Base-by-base conservation (phyloP, 768 basidiomycete genomes). In the Krasilnikovozyma curviuscula region DNA sequence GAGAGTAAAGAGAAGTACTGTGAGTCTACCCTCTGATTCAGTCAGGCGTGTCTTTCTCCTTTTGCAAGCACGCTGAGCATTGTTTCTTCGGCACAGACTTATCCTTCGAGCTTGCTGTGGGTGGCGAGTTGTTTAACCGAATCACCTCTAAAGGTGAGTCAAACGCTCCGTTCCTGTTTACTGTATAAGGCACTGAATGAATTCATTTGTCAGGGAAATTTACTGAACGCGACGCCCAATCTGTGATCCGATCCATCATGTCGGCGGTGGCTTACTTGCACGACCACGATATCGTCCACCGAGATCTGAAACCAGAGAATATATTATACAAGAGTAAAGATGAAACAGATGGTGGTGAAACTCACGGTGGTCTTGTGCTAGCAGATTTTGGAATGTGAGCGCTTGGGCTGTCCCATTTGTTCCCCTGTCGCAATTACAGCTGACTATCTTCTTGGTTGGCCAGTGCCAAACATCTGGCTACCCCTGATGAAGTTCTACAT, bases 281-380 rank as follows among this genome's bases (percentile, higher is more conserved):
- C 58, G 71, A 79, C 2, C 76, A 95, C 58, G 79, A 83, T 50
- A 86, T 98, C 54, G 93, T 97, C 16, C 93, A 98, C 60, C 76
- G 93, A 3, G 91, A 98, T 61, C 73, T 98, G 53, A 85, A 81
- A 63, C 93, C 93, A 0, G 93, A 98, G 65, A 97, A 97, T 61
- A 89, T 98, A 50, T 70, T 98, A 3, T 95, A 85, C 61, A 76
- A 83, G 33, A 83, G 81, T 5, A 76, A 70, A 55, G 79, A 29
- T 16, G 40, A 12, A 31, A 30, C 4, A 14, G 13, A 0, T 6
- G 18, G 0, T 21, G 75, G 2, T 61, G 70, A 9, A 70, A 79
- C 16, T 83, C 82, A n/a, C 81, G 81, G 54, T n/a, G n/a, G n/a
- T n/a, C 73, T 97, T 42, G 89, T 98, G 48, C 86, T 97, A 35